A percentile compares a stretch with the other conserved stretches of the same genome.
Conservation (phyloP, 225 moss, liverwort and hornwort genomes). For the Sphagnum contortum region DNA sequence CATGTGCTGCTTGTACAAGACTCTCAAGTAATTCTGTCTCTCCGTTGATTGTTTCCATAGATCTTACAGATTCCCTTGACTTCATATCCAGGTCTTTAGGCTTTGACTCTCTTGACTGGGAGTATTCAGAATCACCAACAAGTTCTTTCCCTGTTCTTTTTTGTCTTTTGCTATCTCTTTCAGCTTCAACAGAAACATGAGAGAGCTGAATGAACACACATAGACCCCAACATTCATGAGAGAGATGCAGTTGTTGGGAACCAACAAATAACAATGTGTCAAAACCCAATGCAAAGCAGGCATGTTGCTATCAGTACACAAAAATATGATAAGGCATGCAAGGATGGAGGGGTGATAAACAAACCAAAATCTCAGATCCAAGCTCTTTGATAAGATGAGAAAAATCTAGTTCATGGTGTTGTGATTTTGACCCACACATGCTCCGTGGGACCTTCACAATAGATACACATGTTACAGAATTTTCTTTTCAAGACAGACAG, state of each 20-base stretch:
- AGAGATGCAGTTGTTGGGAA: neutral
- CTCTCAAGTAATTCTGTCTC: conserved; percentile 32
- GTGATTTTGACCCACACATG: neutral
- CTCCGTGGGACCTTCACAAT: too few species aligned
- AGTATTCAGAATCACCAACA: conserved; percentile 6
- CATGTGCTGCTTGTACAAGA: conserved; percentile 31
- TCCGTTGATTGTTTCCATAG: conserved; percentile 26
- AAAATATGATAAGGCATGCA: neutral
- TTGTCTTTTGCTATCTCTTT: conserved; percentile 7
- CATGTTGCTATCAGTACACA: too few species aligned
- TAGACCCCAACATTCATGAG: neutral
- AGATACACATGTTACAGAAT: too few species aligned
- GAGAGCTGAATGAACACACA: neutral
- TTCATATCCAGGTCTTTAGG: conserved; percentile 1
- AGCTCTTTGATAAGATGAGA: neutral
- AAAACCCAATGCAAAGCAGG: neutral
- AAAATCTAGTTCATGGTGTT: neutral
- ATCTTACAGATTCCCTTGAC: conserved; percentile 19
- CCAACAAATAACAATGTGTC: neutral
- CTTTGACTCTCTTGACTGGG: conserved; percentile 3
- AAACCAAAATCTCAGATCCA: neutral
- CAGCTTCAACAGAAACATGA: neutral
- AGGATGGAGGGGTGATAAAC: neutral
- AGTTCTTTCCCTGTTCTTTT: conserved; percentile 13
- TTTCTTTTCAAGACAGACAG: too few species aligned